Evolutionary conservation across 768 basidiomycete species (phyloP).

Genomic region (Sporobolomyces roseus): DNA sequence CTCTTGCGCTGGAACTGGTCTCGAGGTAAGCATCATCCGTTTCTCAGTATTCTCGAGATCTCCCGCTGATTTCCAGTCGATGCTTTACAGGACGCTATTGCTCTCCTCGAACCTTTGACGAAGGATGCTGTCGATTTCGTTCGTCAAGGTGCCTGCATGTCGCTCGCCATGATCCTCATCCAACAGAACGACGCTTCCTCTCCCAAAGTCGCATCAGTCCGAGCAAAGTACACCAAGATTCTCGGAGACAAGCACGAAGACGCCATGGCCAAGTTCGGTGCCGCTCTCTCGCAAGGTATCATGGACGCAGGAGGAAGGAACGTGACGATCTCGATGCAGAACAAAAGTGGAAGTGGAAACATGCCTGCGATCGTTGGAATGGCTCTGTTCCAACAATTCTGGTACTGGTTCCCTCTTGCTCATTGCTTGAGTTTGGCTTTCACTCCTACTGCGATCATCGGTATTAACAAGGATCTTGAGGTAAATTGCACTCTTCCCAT

Average conservation of each 20-base stretch:
- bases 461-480: constrained; percentile 77
- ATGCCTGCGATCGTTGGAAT: constrained; percentile 96
- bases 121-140: constrained; percentile 98
- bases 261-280: constrained; percentile 96
- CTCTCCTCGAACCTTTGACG: constrained; percentile 95
- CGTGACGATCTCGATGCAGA: constrained; percentile 88
- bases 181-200: constrained; percentile 90
- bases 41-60: not conserved
- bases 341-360: constrained; percentile 85
- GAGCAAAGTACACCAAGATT: constrained; percentile 82
- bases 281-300: constrained; percentile 89
- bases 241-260: constrained; percentile 96
- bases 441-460: constrained; percentile 91
- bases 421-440: constrained; percentile 90
- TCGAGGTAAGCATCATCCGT: constrained; percentile 59
- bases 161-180: constrained; percentile 92
- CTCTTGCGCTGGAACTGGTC: constrained; percentile 93
- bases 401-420: constrained; percentile 99
- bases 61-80: constrained; percentile 6
- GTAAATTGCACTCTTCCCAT: constrained; percentile 52
- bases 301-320: constrained; percentile 97
- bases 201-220: constrained; percentile 71
- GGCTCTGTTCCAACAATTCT: constrained; percentile 96
- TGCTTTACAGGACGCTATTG: constrained; percentile 73
- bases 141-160: constrained; percentile 91